Base-by-base conservation (phyloP, 495 filamentous ascomycete genomes). In the Annulohypoxylon nitens region DNA sequence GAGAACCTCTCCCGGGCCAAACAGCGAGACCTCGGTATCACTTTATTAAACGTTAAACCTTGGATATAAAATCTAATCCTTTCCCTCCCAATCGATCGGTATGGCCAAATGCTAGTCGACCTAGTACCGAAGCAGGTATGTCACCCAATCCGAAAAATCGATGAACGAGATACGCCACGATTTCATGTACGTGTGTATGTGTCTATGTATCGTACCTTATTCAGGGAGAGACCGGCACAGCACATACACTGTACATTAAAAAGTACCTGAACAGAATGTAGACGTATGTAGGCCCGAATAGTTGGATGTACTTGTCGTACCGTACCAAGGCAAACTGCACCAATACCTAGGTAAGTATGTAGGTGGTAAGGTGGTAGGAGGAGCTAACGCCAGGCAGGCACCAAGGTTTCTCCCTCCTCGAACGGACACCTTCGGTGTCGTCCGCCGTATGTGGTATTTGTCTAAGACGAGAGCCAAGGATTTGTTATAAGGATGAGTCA, bases 1-100 rank as follows among this genome's bases (percentile, higher is more conserved):
- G 43, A 75, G 67, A 53, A 58, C 51, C 67, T 59, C 59, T 70
- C 47, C 67, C 63, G 58, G 61, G 59, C 72, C 72, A 75, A 64
- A 67, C 72, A 67, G 63, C 62, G n/a, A 67, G 58, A 58, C 62
- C 41, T 54, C 39, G 67, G 72, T 70, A 67, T 75, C 59, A 75
- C 72, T 70, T 60, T 70, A 70, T 61, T 75, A 75, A 74, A 69
- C 45, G 62, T 67, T 62, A 53, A 64, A 60, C 57, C 57, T 60
- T 41, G 34, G 30, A 60, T 66, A 50, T 58, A 62, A 47, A 47
- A 53, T 26, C 18, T 50, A 48, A 69, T 59, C 51, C 61, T 61
- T 65, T 66, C 58, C 69, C 20, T 58, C 26, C 61, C 34, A 70
- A 62, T 70, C 66, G 61, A 57, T 66, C 60, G 66, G 71, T 61